Evolutionary conservation across 2,329 filamentous ascomycete genomes (phyloP), one percentile per base, ranked within the genome.

Genomic region (Colletotrichum sojae): DNA sequence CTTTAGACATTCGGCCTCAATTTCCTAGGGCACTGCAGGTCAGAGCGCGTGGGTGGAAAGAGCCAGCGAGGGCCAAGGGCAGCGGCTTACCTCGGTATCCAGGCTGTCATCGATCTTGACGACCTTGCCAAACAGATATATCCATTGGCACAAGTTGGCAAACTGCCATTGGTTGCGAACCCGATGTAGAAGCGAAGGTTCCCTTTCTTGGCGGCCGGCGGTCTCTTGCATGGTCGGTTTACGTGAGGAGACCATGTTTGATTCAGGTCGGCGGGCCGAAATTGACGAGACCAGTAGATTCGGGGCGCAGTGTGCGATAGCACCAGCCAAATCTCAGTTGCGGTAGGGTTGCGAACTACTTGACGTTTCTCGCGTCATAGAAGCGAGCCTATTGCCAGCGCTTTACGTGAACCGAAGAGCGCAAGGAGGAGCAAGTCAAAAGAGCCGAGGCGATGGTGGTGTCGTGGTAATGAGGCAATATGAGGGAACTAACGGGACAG

Each of bases 161-260:
- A 98, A 98, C 80, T 98, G 93, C 95, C 95, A 98, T 87, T 93
- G 94, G 78, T 93, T 96, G 71, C 95, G 90, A 73, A 98, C 88
- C 73, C 86, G 90, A 67, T 89, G 83, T 31, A 97, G 84, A 63
- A 90, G 74, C 4, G 82, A 78, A 2, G 75, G 73, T 67, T 80
- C 77, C 22, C 77, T 61, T 43, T 73, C 70, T 3, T 69, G 51
- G 51, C 76, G 72, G 73, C 78, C 69, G 57, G 82, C 82, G 72
- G 79, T 78, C 73, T 86, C 83, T 75, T 82, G 81, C 70, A 81
- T 73, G 69, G 82, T 78, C 76, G 85, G 82, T 79, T 87, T 87
- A 75, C 84, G 82, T 48, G 82, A 79, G 25, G 83, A 81, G 56
- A 81, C 81, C 83, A 85, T 86, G 48, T 62, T 76, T 52, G 46